phyloP scores from a whole-genome alignment of 805 yeast species.

The Candida piceae region DNA sequence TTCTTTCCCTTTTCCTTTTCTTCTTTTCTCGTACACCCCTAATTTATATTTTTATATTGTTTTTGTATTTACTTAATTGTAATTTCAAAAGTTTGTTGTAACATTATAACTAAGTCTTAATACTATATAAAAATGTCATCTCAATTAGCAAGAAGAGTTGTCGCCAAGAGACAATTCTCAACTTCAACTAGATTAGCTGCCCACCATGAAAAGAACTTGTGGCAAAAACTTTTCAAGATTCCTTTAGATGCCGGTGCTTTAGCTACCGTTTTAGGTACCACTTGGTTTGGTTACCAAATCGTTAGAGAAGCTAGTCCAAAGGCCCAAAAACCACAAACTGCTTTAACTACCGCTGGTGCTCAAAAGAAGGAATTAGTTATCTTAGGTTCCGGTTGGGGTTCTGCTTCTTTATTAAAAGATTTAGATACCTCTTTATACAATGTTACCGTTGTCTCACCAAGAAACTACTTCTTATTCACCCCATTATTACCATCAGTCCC shows the following conservation, averaged over 20 bases:
- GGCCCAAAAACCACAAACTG: slow-evolving; percentile 39
- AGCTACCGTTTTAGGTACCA: slow-evolving; percentile 23
- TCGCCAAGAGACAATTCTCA: slow-evolving; percentile 19
- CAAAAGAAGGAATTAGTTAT: slow-evolving; percentile 36
- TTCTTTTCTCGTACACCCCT: neutral
- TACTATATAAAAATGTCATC: slow-evolving; percentile 8
- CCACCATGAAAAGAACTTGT: slow-evolving; percentile 15
- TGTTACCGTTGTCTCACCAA: slow-evolving; percentile 49
- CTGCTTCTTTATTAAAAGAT: slow-evolving; percentile 46
- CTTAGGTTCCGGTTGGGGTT: slow-evolving; percentile 57
- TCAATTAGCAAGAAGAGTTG: slow-evolving; percentile 10
- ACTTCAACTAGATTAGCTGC: slow-evolving; percentile 14
- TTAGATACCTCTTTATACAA: slow-evolving; percentile 50
- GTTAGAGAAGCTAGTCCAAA: slow-evolving; percentile 39
- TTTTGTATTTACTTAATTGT: neutral
- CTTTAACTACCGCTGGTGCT: slow-evolving; percentile 40
- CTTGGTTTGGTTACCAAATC: slow-evolving; percentile 36
- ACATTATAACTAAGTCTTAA: too few relatives aligned
- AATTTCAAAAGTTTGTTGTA: too few relatives aligned
- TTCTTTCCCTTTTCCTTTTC: too few relatives aligned
- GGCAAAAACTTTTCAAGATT: slow-evolving; percentile 21
- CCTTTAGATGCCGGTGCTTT: slow-evolving; percentile 25
- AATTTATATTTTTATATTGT: too few relatives aligned
- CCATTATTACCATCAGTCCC: slow-evolving; percentile 53
- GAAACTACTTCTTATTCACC: slow-evolving; percentile 52